Evolutionary conservation across 108 stramenopile genomes (phyloP).

Genomic region (Skeletonema tropicum): DNA sequence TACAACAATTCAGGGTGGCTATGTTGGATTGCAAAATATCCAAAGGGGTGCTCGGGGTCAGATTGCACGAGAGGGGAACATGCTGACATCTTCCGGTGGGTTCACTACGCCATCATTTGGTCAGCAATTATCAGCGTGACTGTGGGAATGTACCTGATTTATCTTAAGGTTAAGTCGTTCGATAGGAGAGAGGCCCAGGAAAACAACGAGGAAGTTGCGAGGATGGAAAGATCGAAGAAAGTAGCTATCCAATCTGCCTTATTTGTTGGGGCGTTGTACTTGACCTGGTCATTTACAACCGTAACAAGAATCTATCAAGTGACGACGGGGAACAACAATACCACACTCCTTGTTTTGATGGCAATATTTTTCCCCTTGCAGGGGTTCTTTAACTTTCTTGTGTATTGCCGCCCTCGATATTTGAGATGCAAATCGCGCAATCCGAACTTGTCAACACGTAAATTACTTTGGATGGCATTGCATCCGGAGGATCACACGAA

Average conservation of each 20-base stretch:
- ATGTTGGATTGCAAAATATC: conserved; percentile 45
- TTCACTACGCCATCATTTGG: conserved; percentile 45
- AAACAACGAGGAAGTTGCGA: conserved; percentile 15
- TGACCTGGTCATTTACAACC: conserved; percentile 53
- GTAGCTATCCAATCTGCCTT: conserved; percentile 42
- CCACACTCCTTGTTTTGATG: conserved; percentile 42
- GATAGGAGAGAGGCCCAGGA: conserved; percentile 11
- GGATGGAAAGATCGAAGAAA: conserved; percentile 29
- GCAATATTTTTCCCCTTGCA: conserved; percentile 61
- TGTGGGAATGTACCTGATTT: conserved; percentile 42
- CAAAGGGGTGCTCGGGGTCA: conserved; percentile 12
- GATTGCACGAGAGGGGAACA: conserved; percentile 27
- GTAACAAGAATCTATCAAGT: conserved; percentile 38
- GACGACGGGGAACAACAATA: conserved; percentile 29
- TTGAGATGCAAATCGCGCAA: conserved; percentile 37
- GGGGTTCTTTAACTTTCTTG: conserved; percentile 60
- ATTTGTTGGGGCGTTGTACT: conserved; percentile 50
- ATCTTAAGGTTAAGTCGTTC: conserved; percentile 22
- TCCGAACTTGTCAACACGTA: conserved; percentile 6
- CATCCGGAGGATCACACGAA: conserved; percentile 33
- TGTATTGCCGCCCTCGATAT: conserved; percentile 54
- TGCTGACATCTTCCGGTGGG: conserved; percentile 40
- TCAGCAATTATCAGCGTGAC: conserved; percentile 40
- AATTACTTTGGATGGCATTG: conserved; percentile 21
- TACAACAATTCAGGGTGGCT: conserved; percentile 51